Evolutionary conservation across 805 yeast genomes (phyloP).

Genomic region (Nakazawaea wyomingensis): DNA sequence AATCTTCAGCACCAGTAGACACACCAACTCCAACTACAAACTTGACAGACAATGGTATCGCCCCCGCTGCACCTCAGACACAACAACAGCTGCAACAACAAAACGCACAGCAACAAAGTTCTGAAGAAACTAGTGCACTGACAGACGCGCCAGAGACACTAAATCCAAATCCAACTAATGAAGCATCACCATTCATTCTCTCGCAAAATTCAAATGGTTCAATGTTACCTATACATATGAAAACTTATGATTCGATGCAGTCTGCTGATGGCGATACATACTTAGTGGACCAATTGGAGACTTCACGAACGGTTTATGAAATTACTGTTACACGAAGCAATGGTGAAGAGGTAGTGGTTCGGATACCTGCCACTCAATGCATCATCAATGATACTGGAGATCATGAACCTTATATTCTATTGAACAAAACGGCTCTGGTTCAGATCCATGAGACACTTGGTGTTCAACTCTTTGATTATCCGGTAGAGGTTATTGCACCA

Average conservation of each 20-base stretch:
- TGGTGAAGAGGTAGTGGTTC: neutral
- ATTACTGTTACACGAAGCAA: neutral
- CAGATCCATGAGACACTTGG: neutral
- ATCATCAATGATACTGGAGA: conserved; percentile 12
- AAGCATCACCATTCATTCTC: too few species aligned
- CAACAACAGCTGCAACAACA: too few species aligned
- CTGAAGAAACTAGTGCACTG: too few species aligned
- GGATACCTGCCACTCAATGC: conserved; percentile 6
- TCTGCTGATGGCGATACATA: neutral
- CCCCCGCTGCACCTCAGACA: too few species aligned
- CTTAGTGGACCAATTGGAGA: conserved; percentile 5
- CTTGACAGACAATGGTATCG: too few species aligned
- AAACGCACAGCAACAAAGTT: too few species aligned
- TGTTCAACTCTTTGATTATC: neutral
- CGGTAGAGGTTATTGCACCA: conserved; percentile 3
- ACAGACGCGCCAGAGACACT: too few species aligned
- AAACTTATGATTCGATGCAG: neutral
- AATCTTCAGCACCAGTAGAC: neutral
- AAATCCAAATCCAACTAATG: too few species aligned
- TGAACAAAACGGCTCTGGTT: neutral
- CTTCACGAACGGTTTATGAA: neutral
- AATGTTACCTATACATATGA: too few species aligned
- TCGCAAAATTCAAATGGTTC: too few species aligned
- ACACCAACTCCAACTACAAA: neutral
- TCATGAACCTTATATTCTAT: conserved; percentile 9